Evolutionary conservation across 176 grass and related monocot species (phyloP).

Genomic region (Saccharum spontaneum): DNA sequence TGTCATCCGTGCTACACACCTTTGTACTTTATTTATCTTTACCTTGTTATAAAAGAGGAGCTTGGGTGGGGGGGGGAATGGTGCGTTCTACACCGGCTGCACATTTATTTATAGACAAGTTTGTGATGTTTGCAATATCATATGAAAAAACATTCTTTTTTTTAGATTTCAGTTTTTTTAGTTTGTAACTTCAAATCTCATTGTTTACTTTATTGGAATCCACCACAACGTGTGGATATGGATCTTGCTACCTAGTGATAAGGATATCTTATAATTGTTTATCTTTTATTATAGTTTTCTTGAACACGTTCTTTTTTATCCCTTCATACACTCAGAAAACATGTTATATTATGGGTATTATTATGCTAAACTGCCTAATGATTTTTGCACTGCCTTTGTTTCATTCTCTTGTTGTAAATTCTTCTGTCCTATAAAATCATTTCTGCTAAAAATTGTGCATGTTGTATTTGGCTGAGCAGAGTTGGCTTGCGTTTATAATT

Average conservation of each 20-base stretch:
- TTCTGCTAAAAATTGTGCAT: slow-evolving; percentile 3
- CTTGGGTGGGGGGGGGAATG: too few relatives aligned
- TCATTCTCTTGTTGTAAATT: background rate
- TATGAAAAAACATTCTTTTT: too few relatives aligned
- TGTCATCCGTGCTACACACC: background rate
- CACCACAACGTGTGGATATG: background rate
- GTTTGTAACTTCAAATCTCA: background rate
- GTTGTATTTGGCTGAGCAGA: background rate
- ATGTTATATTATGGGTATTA: too few relatives aligned
- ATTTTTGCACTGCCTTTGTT: background rate
- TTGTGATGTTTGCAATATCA: too few relatives aligned
- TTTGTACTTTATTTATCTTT: background rate
- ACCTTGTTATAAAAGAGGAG: background rate
- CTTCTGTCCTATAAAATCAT: background rate
- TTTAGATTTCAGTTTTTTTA: background rate
- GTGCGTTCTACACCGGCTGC: too few relatives aligned
- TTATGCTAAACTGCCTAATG: background rate
- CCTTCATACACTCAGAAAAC: background rate
- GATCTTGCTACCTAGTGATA: too few relatives aligned
- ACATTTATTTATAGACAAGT: too few relatives aligned
- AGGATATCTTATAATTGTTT: background rate
- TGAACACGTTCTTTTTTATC: slow-evolving; percentile 23
- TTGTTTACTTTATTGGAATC: background rate
- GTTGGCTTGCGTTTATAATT: background rate
- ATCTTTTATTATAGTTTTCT: background rate